Conservation (phyloP, 1,284 basidiomycete genomes). For the Ustilago cynodontis region DNA sequence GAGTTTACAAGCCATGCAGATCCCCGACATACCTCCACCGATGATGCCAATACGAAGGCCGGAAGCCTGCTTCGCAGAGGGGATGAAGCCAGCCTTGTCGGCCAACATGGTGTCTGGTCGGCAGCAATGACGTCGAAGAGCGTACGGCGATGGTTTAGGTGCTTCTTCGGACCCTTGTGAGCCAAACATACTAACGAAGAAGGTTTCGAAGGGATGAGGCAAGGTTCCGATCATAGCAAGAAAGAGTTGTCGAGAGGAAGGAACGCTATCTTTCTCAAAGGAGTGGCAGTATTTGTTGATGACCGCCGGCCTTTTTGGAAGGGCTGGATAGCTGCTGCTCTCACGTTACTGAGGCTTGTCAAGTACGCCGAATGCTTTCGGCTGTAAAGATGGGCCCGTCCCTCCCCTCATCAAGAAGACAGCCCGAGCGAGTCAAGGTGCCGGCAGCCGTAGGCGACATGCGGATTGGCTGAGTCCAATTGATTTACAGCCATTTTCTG, state of each 20-base stretch:
- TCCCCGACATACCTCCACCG: neutral
- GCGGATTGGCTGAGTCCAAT: neutral
- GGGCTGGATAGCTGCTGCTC: too few relatives aligned
- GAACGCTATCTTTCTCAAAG: neutral
- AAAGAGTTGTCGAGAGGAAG: neutral
- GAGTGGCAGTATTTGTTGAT: neutral
- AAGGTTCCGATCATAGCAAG: neutral
- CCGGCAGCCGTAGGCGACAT: neutral
- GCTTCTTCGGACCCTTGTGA: neutral
- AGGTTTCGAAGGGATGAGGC: neutral
- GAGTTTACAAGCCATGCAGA: neutral
- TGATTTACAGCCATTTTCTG: neutral
- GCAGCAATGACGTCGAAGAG: too few relatives aligned
- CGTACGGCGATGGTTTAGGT: too few relatives aligned
- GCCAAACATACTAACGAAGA: neutral
- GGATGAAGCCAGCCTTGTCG: neutral
- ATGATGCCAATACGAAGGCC: neutral
- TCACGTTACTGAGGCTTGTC: too few relatives aligned
- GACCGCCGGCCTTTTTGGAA: neutral
- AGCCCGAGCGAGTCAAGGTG: neutral
- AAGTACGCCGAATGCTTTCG: too few relatives aligned
- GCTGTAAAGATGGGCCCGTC: too few relatives aligned
- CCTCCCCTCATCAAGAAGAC: too few relatives aligned
- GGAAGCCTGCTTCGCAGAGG: neutral
- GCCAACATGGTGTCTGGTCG: neutral